Evolutionary conservation across 169 alveolate species (phyloP).

Genomic region (Babesia bigemina): DNA sequence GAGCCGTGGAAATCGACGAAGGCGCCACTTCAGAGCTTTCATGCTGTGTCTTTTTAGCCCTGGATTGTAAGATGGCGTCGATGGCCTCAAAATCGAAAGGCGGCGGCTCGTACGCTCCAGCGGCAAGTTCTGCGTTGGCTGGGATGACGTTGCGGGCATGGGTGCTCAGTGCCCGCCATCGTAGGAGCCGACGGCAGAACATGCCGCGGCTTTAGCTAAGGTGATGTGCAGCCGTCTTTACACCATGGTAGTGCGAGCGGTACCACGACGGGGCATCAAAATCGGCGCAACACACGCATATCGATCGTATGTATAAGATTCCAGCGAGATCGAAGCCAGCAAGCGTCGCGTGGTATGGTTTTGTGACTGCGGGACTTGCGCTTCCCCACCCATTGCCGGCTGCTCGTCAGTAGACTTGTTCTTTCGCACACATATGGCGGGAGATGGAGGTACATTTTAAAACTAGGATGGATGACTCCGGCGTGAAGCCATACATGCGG

Average conservation of each 20-base stretch:
- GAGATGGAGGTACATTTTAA: background rate
- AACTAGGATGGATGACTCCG: background rate
- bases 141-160: background rate
- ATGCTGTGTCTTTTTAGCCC: background rate
- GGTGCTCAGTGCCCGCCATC: constrained; percentile 6
- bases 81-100: constrained; percentile 37
- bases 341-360: too few species aligned
- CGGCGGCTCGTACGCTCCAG: constrained; percentile 11
- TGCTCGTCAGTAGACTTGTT: too few species aligned
- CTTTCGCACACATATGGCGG: constrained; percentile 12
- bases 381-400: constrained; percentile 1
- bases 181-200: background rate
- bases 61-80: constrained; percentile 1
- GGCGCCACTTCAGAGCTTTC: background rate
- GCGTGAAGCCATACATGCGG: constrained; percentile 10
- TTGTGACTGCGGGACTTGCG: background rate
- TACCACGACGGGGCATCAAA: too few species aligned
- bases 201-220: background rate
- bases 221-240: too few species aligned
- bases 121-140: background rate
- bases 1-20: background rate
- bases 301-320: too few species aligned
- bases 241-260: too few species aligned
- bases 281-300: too few species aligned
- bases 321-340: too few species aligned